A percentile compares a stretch with the other conserved stretches of the same genome.
phyloP scores from a whole-genome alignment of 2,329 filamentous ascomycete genomes.

The Xylariales sp. region DNA sequence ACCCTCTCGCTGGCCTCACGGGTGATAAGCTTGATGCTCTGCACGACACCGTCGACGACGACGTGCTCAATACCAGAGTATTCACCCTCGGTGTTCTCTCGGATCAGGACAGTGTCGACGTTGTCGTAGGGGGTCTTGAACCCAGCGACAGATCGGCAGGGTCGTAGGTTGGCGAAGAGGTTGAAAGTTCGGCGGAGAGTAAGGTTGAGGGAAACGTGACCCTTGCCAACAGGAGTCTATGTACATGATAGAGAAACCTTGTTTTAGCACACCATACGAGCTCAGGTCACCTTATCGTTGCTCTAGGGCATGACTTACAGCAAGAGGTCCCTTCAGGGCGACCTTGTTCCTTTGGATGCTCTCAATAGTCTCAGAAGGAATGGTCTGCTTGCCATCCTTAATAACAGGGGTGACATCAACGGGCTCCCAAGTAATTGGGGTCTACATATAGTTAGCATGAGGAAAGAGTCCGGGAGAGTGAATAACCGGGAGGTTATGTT shows the following conservation, averaged over 20 bases:
- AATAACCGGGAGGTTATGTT: not conserved
- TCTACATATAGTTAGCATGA: constrained; percentile 41
- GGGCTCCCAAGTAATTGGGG: constrained; percentile 93
- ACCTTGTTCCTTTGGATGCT: constrained; percentile 96
- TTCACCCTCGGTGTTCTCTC: constrained; percentile 99
- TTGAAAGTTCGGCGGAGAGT: constrained; percentile 99
- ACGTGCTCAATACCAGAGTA: constrained; percentile 99
- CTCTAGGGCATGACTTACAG: constrained; percentile 54
- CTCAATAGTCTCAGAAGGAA: constrained; percentile 86
- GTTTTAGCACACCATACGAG: too few species aligned
- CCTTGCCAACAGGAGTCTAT: constrained; percentile 95
- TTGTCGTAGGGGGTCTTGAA: constrained; percentile 98
- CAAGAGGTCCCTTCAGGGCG: constrained; percentile 95
- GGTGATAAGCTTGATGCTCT: constrained; percentile 99
- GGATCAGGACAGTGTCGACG: constrained; percentile 95
- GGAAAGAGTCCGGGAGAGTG: not conserved
- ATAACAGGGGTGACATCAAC: constrained; percentile 92
- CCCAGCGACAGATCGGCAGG: constrained; percentile 92
- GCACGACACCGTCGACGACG: constrained; percentile 94
- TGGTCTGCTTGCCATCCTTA: constrained; percentile 93
- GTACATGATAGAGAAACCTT: not conserved
- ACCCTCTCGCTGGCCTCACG: constrained; percentile 92
- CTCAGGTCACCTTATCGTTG: not conserved
- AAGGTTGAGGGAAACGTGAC: constrained; percentile 97
- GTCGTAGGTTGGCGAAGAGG: constrained; percentile 98